These are phyloP conservation scores for Chaetomiaceae sp. DNA, from an alignment of 2,329 filamentous ascomycete genomes.

Conservation along the genomic window DNA sequence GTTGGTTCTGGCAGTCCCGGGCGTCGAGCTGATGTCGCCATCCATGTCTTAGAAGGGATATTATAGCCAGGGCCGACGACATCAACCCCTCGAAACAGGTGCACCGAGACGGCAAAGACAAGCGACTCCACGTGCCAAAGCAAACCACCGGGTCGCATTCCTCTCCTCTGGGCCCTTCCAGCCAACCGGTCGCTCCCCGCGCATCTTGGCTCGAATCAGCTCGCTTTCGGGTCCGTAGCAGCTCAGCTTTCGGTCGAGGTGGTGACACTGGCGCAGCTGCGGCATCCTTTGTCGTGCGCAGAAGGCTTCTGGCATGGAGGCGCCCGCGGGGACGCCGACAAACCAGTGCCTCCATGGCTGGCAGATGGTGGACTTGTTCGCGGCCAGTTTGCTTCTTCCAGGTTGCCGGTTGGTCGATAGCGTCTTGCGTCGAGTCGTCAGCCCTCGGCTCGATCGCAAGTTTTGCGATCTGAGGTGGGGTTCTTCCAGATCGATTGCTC, in stretches of 20 bases:
- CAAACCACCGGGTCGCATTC: constrained; percentile 12
- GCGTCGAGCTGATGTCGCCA: constrained; percentile 8
- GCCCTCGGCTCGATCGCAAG: not conserved
- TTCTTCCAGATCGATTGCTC: not conserved
- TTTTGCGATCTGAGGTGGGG: too few species aligned
- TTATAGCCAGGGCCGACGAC: not conserved
- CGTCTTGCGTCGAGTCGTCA: not conserved
- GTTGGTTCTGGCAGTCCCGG: not conserved
- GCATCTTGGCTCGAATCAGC: not conserved
- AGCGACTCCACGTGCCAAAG: constrained; percentile 8
- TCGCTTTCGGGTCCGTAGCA: not conserved
- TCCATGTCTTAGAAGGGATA: constrained; percentile 8
- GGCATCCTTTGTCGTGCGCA: not conserved
- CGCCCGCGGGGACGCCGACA: too few species aligned
- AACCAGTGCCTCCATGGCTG: too few species aligned
- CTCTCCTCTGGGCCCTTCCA: constrained; percentile 1
- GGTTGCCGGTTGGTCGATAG: too few species aligned
- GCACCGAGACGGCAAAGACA: constrained; percentile 7
- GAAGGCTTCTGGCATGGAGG: not conserved
- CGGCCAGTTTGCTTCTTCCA: too few species aligned
- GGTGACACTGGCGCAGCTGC: not conserved
- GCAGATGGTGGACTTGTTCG: too few species aligned
- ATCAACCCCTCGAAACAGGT: not conserved
- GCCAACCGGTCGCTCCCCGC: constrained; percentile 6
- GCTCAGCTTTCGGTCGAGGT: not conserved